These are phyloP conservation scores for Nakazawaea ernobii DNA, from an alignment of 805 yeast species.

Conservation along the genomic window DNA sequence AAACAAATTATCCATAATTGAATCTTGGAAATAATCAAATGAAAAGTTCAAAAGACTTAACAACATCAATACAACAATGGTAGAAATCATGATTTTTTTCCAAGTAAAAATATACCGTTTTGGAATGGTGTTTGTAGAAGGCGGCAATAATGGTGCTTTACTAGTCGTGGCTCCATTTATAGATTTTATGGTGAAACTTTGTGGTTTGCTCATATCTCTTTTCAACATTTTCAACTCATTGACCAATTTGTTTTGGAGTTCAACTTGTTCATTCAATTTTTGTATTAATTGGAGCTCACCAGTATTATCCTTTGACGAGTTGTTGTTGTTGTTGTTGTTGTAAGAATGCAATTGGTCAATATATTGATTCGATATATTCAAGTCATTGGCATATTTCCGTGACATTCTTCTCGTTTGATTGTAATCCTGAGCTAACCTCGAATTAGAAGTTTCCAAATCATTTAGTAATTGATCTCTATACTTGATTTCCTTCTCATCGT, in stretches of 20 bases:
- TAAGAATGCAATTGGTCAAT: neutral
- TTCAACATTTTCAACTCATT: neutral
- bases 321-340: neutral
- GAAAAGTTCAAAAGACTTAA: neutral
- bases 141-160: neutral
- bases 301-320: neutral
- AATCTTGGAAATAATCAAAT: neutral
- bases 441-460: neutral
- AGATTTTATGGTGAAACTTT: neutral
- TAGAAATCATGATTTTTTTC: neutral
- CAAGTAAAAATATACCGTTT: neutral
- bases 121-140: neutral
- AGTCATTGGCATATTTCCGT: neutral
- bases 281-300: neutral
- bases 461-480: neutral
- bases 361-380: neutral
- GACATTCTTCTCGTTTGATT: neutral
- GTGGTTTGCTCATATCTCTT: neutral
- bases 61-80: neutral
- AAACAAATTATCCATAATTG: neutral
- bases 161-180: neutral
- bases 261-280: conserved; percentile 1
- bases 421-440: neutral
- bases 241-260: neutral
- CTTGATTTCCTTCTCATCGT: neutral